Conservation (phyloP, 129 eudicot species). For the Centella asiatica region DNA sequence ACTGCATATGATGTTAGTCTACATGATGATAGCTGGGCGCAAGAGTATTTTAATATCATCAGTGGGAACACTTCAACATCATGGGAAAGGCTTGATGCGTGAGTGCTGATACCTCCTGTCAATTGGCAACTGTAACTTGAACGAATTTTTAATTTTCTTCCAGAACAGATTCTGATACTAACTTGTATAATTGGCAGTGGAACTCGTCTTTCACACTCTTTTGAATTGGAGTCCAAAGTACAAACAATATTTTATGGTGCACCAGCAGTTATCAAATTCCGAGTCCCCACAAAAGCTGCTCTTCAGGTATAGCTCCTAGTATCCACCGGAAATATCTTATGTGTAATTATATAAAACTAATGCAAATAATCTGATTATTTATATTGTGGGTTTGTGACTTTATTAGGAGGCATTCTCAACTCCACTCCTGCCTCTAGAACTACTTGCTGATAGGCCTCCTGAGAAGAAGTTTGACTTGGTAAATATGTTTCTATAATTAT, state of each 20-base stretch:
- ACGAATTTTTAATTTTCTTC: background rate
- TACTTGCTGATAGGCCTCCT: constrained; percentile 58
- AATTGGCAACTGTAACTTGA: constrained; percentile 5
- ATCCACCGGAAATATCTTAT: constrained; percentile 2
- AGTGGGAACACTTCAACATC: constrained; percentile 68
- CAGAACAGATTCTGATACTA: constrained; percentile 1
- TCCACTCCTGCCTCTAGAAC: constrained; percentile 66
- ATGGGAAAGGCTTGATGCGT: constrained; percentile 98
- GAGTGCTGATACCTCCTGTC: constrained; percentile 21
- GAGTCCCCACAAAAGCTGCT: constrained; percentile 71
- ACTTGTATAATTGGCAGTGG: constrained; percentile 42
- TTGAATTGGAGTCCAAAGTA: constrained; percentile 65
- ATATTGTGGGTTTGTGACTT: too few species aligned
- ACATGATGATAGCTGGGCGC: constrained; percentile 72
- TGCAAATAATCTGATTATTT: too few species aligned
- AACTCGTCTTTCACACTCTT: constrained; percentile 56
- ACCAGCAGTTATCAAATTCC: constrained; percentile 79
- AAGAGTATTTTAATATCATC: constrained; percentile 45
- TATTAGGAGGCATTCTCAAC: constrained; percentile 77
- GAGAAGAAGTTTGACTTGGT: constrained; percentile 58
- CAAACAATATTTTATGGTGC: constrained; percentile 56
- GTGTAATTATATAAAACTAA: too few species aligned
- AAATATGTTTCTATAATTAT: constrained; percentile 10
- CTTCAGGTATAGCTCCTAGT: constrained; percentile 52
- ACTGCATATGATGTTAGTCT: constrained; percentile 81